Evolutionary conservation across 139 green algal species (phyloP), one percentile per base, ranked within the genome.

Genomic region (Coelastrella sp.): DNA sequence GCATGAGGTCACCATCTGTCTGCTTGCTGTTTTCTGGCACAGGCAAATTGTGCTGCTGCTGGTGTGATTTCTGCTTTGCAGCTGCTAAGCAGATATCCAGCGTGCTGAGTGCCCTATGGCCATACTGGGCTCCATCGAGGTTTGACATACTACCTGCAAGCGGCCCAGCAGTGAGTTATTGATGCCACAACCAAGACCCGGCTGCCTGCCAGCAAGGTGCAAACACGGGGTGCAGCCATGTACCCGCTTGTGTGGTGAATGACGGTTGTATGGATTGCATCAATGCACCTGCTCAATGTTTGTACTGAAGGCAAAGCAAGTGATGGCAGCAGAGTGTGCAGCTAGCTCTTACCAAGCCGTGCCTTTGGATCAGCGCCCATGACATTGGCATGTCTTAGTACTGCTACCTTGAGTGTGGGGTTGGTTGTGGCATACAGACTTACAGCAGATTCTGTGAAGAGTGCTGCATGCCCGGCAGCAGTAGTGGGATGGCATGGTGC

Each of bases 381-480:
- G 17, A 66, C 19, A 3, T 5, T 68, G 50, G 43, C 48, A 48
- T 81, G 73, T 8, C 73, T 40, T 32, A 81, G 30, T 4, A 81
- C 51, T 27, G 35, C 73, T 11, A 50, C 48, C 9, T 13, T 21
- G 9, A 68, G 48, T 35, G 25, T 8, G 9, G 73, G 73, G 11
- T 30, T 67, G 23, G 30, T 40, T 32, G 48, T 32, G 3, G 50
- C 48, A 48, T 81, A 67, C 13, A 30, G 17, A 30, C 38, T 35
- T 50, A 81, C 73, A 35, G 73, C 73, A 17, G 7, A 17, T 23
- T 81, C 73, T 23, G 27, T 35, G n/a, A 81, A 68, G 15, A 51
- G 48, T 60, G 73, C 73, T 81, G 73, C 50, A 66, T 81, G 73
- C 23, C 73, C 73, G 2, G 67, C 48, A 27, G 27, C 30, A 4